These are phyloP conservation scores for Alternaria triticina DNA, from an alignment of 2,329 filamentous ascomycete genomes.

Conservation along the genomic window DNA sequence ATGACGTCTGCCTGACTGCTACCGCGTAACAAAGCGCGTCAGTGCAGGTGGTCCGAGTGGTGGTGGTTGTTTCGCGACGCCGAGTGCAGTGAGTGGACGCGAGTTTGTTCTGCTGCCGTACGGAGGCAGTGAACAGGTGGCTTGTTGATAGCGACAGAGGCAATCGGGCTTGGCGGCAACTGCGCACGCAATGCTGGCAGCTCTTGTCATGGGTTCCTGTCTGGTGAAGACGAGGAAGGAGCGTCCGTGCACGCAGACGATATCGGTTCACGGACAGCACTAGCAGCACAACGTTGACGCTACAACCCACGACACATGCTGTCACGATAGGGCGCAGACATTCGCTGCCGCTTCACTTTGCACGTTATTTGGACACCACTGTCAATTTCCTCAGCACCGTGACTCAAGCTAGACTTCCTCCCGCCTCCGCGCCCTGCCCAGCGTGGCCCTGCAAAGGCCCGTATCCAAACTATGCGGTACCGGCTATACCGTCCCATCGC, in stretches of 20 bases:
- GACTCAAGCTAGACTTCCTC: constrained; percentile 12
- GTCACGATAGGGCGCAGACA: constrained; percentile 7
- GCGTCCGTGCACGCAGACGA: constrained; percentile 16
- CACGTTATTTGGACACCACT: background rate
- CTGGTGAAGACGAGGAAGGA: constrained; percentile 6
- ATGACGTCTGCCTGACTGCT: constrained; percentile 31
- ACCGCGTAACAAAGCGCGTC: constrained; percentile 10
- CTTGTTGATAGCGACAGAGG: background rate
- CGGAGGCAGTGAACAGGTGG: background rate
- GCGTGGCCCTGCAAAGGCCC: constrained; percentile 7
- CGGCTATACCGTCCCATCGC: constrained; percentile 11
- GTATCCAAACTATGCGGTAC: constrained; percentile 14
- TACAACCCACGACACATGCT: constrained; percentile 16
- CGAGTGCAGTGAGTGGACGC: background rate
- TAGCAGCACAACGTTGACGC: constrained; percentile 3
- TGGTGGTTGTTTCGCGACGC: background rate
- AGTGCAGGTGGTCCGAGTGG: background rate
- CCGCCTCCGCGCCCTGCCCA: constrained; percentile 15
- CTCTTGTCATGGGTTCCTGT: constrained; percentile 11
- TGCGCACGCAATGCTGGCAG: constrained; percentile 3
- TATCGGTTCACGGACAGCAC: background rate
- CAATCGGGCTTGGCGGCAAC: background rate
- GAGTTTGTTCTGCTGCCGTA: background rate
- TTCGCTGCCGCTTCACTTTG: background rate
- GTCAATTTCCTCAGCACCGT: background rate